These are phyloP conservation scores for Candida saitoana DNA, from an alignment of 805 yeast genomes.

Conservation along the genomic window DNA sequence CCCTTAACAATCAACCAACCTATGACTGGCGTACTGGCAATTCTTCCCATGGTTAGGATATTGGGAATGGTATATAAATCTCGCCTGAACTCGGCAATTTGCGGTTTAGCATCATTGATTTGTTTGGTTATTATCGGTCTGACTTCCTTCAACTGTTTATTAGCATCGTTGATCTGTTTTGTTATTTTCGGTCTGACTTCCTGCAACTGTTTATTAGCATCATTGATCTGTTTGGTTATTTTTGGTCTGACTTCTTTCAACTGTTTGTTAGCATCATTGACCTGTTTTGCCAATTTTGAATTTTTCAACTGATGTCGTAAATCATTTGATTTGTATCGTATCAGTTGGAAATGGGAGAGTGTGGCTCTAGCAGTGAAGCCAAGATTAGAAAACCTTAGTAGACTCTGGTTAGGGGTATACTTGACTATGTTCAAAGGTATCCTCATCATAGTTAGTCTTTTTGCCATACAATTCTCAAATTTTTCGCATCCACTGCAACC, in stretches of 20 bases:
- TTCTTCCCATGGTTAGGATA: constrained; percentile 72
- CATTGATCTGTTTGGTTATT: neutral
- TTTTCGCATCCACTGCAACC: neutral
- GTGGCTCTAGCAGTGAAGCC: neutral
- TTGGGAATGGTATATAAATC: constrained; percentile 77
- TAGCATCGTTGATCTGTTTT: neutral
- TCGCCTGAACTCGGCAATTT: constrained; percentile 4
- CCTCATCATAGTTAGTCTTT: neutral
- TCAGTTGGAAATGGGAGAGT: neutral
- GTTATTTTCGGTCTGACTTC: constrained; percentile 1
- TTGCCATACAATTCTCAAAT: neutral
- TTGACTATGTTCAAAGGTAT: neutral
- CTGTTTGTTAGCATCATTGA: constrained; percentile 4
- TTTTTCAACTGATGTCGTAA: neutral
- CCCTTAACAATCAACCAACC: constrained; percentile 73
- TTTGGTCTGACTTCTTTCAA: constrained; percentile 2
- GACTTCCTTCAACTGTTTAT: constrained; percentile 1
- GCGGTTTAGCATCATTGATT: constrained; percentile 3
- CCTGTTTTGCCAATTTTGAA: neutral
- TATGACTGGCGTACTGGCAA: constrained; percentile 77
- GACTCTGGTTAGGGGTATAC: neutral
- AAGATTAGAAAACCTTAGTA: neutral
- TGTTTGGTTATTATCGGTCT: neutral
- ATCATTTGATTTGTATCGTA: neutral
- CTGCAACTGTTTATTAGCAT: neutral